A percentile compares a stretch with the other conserved stretches of the same genome.
Conservation (phyloP, 1,284 basidiomycete species). For the Thelephora terrestris region DNA sequence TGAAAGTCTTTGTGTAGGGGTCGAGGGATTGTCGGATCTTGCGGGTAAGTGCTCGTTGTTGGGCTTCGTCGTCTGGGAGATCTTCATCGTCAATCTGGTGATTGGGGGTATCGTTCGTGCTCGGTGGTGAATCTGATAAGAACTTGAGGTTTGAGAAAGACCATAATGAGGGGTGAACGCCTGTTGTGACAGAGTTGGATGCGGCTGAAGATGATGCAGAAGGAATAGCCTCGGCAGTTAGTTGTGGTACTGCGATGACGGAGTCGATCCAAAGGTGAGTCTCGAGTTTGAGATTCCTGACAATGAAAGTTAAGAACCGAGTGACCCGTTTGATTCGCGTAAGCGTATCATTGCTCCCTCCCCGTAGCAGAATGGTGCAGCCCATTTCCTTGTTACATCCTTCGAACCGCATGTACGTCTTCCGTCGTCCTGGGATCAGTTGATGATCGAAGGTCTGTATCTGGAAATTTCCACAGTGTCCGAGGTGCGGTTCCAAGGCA, state of each 20-base stretch:
- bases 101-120: constrained; percentile 14
- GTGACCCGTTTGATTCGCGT: constrained; percentile 87
- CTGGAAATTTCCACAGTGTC: constrained; percentile 81
- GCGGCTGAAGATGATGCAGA: constrained; percentile 15
- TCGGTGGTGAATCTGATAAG: not conserved
- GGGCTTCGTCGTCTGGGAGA: constrained; percentile 58
- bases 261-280: constrained; percentile 93
- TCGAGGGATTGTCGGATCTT: constrained; percentile 71
- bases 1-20: constrained; percentile 76
- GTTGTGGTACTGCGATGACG: constrained; percentile 68
- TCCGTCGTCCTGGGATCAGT: constrained; percentile 82
- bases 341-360: constrained; percentile 76
- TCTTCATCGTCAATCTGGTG: constrained; percentile 33
- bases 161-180: constrained; percentile 4
- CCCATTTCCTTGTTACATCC: constrained; percentile 89
- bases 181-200: not conserved
- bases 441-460: constrained; percentile 94
- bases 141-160: not conserved
- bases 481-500: constrained; percentile 82
- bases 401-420: constrained; percentile 97
- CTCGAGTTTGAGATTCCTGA: constrained; percentile 88
- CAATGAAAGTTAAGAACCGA: constrained; percentile 85
- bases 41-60: constrained; percentile 54
- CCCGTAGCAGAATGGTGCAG: constrained; percentile 88
- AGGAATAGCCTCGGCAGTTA: constrained; percentile 57